Conservation (phyloP, 495 filamentous ascomycete genomes). For the Aspergillus bridgeri region DNA sequence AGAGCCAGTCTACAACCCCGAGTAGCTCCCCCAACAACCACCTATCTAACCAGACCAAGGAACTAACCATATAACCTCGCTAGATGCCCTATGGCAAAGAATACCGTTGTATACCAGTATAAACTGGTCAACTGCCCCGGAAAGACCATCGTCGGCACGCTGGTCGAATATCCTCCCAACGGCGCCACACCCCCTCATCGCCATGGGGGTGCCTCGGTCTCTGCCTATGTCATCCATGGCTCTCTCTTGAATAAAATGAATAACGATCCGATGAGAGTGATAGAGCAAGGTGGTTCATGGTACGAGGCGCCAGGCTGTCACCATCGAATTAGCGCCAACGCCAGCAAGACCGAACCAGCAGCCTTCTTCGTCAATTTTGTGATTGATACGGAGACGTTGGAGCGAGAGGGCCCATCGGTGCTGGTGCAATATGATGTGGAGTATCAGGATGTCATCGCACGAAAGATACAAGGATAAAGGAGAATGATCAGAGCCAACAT, state of each 20-base stretch:
- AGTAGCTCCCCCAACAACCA: too few relatives aligned
- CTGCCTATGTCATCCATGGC: constrained; percentile 28
- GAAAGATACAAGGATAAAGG: constrained; percentile 2
- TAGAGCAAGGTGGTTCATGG: constrained; percentile 25
- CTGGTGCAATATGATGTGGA: constrained; percentile 22
- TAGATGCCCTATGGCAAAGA: too few relatives aligned
- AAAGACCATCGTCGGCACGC: constrained; percentile 30
- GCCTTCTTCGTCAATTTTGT: constrained; percentile 28
- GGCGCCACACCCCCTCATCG: constrained; percentile 38
- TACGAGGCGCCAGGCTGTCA: constrained; percentile 43
- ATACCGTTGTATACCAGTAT: constrained; percentile 25
- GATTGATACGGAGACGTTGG: constrained; percentile 25
- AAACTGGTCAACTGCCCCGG: constrained; percentile 33
- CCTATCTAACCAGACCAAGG: too few relatives aligned
- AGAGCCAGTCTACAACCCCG: too few relatives aligned
- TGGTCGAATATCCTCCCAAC: constrained; percentile 32
- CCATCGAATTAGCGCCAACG: constrained; percentile 34
- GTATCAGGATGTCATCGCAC: constrained; percentile 7
- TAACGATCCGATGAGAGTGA: constrained; percentile 21
- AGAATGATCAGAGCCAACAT: too few relatives aligned
- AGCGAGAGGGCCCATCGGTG: constrained; percentile 13
- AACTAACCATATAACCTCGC: too few relatives aligned
- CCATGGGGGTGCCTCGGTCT: constrained; percentile 38
- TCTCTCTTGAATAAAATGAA: constrained; percentile 40
- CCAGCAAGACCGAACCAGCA: constrained; percentile 25